A percentile compares a stretch with the other conserved stretches of the same genome.
phyloP scores from a whole-genome alignment of 2,329 filamentous ascomycete species.

The Scytalidium sp. region DNA sequence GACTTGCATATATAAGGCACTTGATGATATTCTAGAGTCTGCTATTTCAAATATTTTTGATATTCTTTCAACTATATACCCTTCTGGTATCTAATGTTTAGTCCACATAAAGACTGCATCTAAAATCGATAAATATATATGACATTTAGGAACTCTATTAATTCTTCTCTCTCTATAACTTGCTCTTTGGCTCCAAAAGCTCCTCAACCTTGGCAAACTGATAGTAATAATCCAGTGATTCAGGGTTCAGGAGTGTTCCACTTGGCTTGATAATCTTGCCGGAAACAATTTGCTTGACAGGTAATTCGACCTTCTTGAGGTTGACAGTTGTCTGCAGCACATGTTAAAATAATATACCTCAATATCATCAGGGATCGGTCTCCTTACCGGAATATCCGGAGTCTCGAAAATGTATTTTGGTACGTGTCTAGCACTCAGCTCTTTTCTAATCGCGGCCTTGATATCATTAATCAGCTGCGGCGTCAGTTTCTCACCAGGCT shows the following conservation, averaged over 20 bases:
- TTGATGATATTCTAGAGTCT: not conserved
- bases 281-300: conserved; percentile 80
- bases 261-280: conserved; percentile 72
- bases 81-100: too few species aligned
- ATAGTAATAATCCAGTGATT: conserved; percentile 75
- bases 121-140: too few species aligned
- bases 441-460: conserved; percentile 61
- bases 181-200: conserved; percentile 43
- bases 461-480: conserved; percentile 53
- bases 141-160: not conserved
- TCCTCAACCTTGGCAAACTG: conserved; percentile 73
- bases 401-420: conserved; percentile 78
- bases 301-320: conserved; percentile 80
- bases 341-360: not conserved
- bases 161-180: conserved; percentile 35
- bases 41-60: not conserved
- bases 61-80: not conserved
- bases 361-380: not conserved
- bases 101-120: too few species aligned
- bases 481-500: conserved; percentile 54
- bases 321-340: conserved; percentile 72
- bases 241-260: conserved; percentile 73
- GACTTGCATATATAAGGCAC: not conserved
- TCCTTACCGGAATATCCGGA: conserved; percentile 72
- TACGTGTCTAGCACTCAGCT: conserved; percentile 71